Evolutionary conservation across 257 asterid species (phyloP).

Genomic region (Coffea eugenioides): DNA sequence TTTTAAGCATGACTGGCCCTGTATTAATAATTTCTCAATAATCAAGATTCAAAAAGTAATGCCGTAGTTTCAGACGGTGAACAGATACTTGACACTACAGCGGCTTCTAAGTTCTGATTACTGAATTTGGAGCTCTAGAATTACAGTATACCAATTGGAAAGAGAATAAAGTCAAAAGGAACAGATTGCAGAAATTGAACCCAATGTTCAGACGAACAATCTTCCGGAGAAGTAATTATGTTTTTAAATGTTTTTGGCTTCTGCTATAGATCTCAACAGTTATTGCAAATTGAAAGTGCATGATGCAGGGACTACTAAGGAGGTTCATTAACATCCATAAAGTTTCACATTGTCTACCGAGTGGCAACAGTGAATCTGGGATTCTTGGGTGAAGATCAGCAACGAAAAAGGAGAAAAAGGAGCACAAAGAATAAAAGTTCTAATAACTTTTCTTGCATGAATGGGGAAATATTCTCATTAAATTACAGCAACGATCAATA

Average conservation of each 20-base stretch:
- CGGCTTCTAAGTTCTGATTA: background rate
- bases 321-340: background rate
- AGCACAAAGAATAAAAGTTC: background rate
- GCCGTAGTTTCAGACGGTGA: background rate
- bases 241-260: background rate
- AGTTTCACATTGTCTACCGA: background rate
- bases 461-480: conserved; percentile 1
- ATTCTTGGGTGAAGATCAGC: background rate
- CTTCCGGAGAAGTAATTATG: background rate
- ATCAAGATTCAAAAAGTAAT: background rate
- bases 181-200: background rate
- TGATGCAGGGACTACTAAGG: background rate
- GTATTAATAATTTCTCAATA: background rate
- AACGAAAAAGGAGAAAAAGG: background rate
- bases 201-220: background rate
- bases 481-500: conserved; percentile 13
- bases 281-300: background rate
- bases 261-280: background rate
- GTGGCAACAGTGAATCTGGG: background rate
- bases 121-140: background rate
- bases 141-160: background rate
- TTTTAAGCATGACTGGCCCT: background rate
- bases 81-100: background rate
- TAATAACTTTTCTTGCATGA: background rate
- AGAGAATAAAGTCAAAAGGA: background rate